Evolutionary conservation across 192 early-diverging fungal genomes (phyloP).

Genomic region (Backusella liffmaniae): DNA sequence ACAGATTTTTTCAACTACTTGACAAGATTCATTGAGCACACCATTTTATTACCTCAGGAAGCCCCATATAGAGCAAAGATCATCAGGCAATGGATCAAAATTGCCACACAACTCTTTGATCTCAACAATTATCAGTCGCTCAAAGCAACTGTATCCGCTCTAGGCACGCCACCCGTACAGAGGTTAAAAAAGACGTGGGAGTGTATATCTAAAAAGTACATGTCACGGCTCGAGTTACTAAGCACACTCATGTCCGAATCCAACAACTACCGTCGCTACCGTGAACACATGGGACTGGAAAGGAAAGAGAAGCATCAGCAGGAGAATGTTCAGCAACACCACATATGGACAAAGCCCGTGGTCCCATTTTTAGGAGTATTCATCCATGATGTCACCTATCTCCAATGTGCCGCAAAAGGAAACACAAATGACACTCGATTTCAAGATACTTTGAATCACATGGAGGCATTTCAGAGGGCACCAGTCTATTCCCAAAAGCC

Average conservation of each 20-base stretch:
- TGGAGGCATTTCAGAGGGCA: slow-evolving; percentile 55
- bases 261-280: slow-evolving; percentile 66
- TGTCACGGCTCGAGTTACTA: slow-evolving; percentile 54
- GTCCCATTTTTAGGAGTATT: slow-evolving; percentile 76
- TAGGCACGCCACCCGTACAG: slow-evolving; percentile 67
- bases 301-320: slow-evolving; percentile 20
- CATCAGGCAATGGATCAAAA: slow-evolving; percentile 69
- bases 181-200: slow-evolving; percentile 73
- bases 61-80: slow-evolving; percentile 54
- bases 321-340: neutral
- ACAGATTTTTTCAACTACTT: slow-evolving; percentile 83
- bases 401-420: slow-evolving; percentile 62
- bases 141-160: slow-evolving; percentile 65
- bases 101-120: slow-evolving; percentile 55
- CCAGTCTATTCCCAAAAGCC: slow-evolving; percentile 55
- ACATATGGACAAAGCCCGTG: slow-evolving; percentile 44
- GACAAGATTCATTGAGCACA: slow-evolving; percentile 68
- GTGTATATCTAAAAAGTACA: slow-evolving; percentile 64
- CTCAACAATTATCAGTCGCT: slow-evolving; percentile 70
- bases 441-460: slow-evolving; percentile 54
- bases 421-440: slow-evolving; percentile 49
- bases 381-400: slow-evolving; percentile 76
- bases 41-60: slow-evolving; percentile 61
- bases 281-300: slow-evolving; percentile 50
- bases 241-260: slow-evolving; percentile 62